These are phyloP conservation scores for Skeletonema menzelii DNA, from an alignment of 108 stramenopile species.

Conservation along the genomic window DNA sequence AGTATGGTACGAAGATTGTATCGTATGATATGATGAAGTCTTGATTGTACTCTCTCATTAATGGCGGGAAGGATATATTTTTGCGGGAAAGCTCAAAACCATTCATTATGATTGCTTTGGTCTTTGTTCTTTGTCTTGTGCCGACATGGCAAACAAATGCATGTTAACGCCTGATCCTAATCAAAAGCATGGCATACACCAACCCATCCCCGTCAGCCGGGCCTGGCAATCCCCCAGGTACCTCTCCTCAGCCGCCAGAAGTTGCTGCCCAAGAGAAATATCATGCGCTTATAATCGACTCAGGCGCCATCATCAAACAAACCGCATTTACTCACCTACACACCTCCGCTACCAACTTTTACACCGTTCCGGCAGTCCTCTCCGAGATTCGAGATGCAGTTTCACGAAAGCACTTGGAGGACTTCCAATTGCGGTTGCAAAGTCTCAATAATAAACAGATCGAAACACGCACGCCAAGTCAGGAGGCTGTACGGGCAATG, in stretches of 20 bases:
- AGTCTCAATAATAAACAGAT: constrained; percentile 21
- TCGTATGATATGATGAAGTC: too few relatives aligned
- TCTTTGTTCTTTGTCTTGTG: neutral
- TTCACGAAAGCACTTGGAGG: constrained; percentile 61
- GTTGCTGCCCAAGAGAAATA: constrained; percentile 38
- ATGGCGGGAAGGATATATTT: neutral
- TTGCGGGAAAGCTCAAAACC: neutral
- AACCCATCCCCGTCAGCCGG: neutral
- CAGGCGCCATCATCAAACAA: constrained; percentile 82
- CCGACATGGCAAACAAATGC: neutral
- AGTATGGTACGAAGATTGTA: too few relatives aligned
- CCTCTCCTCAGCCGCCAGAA: neutral
- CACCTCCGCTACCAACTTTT: constrained; percentile 54
- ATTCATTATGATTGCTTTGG: neutral
- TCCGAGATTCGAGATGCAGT: constrained; percentile 79
- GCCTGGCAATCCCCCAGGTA: neutral
- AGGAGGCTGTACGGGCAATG: constrained; percentile 54
- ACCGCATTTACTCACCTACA: constrained; percentile 55
- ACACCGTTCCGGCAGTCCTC: constrained; percentile 74
- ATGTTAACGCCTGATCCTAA: neutral
- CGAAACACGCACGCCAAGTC: constrained; percentile 4
- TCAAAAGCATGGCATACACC: neutral
- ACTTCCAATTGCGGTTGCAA: constrained; percentile 56
- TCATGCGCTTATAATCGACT: constrained; percentile 76
- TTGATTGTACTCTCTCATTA: too few relatives aligned